Percentiles rank a stretch among this genome's conserved stretches.
phyloP scores from a whole-genome alignment of 1,139 yeast species.

The Saccharomyces hybrid region DNA sequence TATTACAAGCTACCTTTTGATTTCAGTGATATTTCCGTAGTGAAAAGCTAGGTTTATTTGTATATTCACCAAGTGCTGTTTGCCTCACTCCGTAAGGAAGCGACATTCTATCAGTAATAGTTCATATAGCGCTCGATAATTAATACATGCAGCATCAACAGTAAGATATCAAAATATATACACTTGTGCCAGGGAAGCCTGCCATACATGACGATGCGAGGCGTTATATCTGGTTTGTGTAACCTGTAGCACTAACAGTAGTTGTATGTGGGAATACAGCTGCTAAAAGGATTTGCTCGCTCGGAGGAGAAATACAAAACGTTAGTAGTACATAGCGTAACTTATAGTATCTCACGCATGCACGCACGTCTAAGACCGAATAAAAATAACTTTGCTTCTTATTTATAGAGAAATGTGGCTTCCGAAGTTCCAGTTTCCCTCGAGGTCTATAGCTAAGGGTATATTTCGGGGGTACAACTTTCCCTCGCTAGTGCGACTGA shows the following conservation, averaged over 20 bases:
- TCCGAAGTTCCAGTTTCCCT: neutral
- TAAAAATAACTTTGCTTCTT: neutral
- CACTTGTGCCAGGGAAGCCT: neutral
- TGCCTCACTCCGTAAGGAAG: neutral
- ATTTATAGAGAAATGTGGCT: neutral
- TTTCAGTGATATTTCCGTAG: neutral
- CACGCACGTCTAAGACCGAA: too few species aligned
- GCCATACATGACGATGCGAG: neutral
- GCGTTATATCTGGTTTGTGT: neutral
- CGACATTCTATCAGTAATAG: neutral
- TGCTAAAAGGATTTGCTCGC: neutral
- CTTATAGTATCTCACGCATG: neutral
- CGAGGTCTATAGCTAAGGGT: neutral
- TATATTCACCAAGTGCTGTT: neutral
- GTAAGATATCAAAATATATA: neutral
- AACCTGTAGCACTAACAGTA: neutral
- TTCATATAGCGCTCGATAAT: neutral
- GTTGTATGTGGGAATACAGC: neutral
- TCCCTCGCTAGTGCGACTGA: neutral
- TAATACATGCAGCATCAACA: too few species aligned
- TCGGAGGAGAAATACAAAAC: neutral
- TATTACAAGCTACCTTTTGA: constrained; percentile 30
- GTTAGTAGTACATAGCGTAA: neutral
- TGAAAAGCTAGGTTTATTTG: neutral
- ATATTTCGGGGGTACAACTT: neutral